Percentiles rank a stretch among this genome's conserved stretches.
Evolutionary conservation across 139 green algal genomes (phyloP).

Genomic region (Chlorella sp.): DNA sequence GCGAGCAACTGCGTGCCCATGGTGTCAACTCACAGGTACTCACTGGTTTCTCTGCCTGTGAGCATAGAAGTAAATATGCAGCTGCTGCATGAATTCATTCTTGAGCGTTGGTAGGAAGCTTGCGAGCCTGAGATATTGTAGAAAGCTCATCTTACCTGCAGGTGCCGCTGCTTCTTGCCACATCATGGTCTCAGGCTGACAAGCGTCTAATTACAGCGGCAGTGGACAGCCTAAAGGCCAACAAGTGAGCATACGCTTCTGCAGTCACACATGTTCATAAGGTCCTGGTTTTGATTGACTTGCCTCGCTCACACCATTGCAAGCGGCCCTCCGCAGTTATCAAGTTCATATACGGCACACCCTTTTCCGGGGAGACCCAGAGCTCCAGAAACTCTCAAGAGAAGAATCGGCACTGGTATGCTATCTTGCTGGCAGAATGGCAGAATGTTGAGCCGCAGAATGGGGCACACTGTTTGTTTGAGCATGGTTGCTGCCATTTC

Average conservation of each 20-base stretch:
- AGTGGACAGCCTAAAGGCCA: background rate
- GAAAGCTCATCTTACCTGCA: too few species aligned
- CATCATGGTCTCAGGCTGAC: background rate
- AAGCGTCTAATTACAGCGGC: background rate
- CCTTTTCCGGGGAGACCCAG: background rate
- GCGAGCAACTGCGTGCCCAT: background rate
- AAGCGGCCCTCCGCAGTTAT: background rate
- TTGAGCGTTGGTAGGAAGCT: too few species aligned
- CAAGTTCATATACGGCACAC: background rate
- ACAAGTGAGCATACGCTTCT: background rate
- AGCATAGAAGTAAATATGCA: background rate
- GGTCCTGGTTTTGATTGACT: too few species aligned
- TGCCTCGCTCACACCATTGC: background rate
- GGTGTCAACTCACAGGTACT: background rate
- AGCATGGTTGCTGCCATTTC: background rate
- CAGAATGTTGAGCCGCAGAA: background rate
- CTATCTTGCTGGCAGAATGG: background rate
- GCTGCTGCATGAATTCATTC: background rate
- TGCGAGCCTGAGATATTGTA: too few species aligned
- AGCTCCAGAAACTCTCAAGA: background rate
- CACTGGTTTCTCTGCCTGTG: background rate
- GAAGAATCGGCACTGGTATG: background rate
- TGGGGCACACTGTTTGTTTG: background rate
- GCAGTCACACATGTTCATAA: too few species aligned
- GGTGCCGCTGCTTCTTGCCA: background rate